A percentile compares a stretch with the other conserved stretches of the same genome.
These are phyloP conservation scores for Beauveria sp. DNA, from an alignment of 2,329 filamentous ascomycete species.

Conservation along the genomic window DNA sequence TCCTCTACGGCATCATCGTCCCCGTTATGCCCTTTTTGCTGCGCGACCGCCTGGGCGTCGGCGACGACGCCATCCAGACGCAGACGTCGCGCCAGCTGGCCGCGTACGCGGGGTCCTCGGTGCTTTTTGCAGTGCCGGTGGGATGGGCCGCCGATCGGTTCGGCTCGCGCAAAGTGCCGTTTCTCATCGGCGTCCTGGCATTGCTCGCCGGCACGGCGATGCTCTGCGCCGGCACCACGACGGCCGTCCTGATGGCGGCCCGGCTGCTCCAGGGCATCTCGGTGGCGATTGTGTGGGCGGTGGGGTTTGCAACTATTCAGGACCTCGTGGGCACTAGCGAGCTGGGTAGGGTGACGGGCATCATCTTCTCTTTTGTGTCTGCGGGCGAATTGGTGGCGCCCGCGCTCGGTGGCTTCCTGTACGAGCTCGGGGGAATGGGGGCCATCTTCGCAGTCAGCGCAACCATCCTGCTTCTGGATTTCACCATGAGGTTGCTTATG, in stretches of 20 bases:
- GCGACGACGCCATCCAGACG: neutral
- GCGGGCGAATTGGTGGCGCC: neutral
- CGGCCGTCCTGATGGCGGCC: neutral
- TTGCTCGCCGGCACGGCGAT: neutral
- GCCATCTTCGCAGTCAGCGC: neutral
- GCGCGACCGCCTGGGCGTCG: conserved; percentile 6
- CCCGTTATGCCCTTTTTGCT: conserved; percentile 11
- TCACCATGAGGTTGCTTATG: neutral
- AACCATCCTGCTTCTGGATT: neutral
- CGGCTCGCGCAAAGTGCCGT: neutral
- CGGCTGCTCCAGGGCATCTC: neutral
- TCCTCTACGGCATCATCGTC: conserved; percentile 12
- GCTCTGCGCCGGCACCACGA: neutral
- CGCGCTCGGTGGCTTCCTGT: neutral
- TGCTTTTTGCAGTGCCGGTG: neutral
- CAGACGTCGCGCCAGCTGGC: conserved; percentile 1
- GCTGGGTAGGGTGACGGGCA: neutral
- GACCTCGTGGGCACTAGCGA: neutral
- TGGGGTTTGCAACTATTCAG: neutral
- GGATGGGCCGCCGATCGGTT: neutral
- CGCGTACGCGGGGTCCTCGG: neutral
- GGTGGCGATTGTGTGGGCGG: neutral
- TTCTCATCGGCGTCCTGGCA: neutral
- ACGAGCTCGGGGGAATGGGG: neutral
- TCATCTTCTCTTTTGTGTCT: neutral